Percentiles rank a stretch among this genome's conserved stretches.
These are phyloP conservation scores for Rhododendron kiyosumense DNA, from an alignment of 148 eudicot genomes.

Conservation along the genomic window DNA sequence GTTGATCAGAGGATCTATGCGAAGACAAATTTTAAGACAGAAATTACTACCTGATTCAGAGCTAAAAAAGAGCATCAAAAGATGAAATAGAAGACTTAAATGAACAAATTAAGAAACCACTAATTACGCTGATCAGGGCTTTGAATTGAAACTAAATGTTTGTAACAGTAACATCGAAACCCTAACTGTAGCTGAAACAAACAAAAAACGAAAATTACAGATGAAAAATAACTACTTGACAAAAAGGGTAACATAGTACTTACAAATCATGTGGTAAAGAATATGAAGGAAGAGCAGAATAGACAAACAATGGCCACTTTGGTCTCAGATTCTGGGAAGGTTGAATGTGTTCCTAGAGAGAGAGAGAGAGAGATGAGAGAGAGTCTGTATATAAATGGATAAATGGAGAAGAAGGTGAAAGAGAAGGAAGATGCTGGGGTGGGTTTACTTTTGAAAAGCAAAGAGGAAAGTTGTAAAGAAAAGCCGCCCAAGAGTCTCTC, in stretches of 20 bases:
- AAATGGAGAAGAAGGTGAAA: not conserved
- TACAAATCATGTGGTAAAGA: slow-evolving; percentile 44
- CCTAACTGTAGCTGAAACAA: slow-evolving; percentile 13
- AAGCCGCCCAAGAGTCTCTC: slow-evolving; percentile 11
- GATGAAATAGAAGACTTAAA: slow-evolving; percentile 7
- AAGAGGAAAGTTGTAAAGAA: not conserved
- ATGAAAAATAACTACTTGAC: not conserved
- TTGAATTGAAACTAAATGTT: slow-evolving; percentile 2
- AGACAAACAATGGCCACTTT: slow-evolving; percentile 17
- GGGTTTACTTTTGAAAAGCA: slow-evolving; percentile 21
- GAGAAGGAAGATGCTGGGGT: not conserved
- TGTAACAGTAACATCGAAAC: slow-evolving; percentile 15
- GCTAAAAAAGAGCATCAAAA: not conserved
- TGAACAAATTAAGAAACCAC: not conserved
- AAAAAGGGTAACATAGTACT: slow-evolving; percentile 24
- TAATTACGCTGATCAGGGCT: not conserved
- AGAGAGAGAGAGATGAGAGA: slow-evolving; percentile 16
- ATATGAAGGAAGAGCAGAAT: slow-evolving; percentile 7
- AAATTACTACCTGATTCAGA: not conserved
- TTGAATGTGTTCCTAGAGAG: slow-evolving; percentile 11
- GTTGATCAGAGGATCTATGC: not conserved
- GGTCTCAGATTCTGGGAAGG: slow-evolving; percentile 9
- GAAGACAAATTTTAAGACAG: not conserved
- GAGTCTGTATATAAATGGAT: slow-evolving; percentile 15
- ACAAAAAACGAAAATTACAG: slow-evolving; percentile 3